Conservation (phyloP, 75 land plant species). For the Larix kaempferi region DNA sequence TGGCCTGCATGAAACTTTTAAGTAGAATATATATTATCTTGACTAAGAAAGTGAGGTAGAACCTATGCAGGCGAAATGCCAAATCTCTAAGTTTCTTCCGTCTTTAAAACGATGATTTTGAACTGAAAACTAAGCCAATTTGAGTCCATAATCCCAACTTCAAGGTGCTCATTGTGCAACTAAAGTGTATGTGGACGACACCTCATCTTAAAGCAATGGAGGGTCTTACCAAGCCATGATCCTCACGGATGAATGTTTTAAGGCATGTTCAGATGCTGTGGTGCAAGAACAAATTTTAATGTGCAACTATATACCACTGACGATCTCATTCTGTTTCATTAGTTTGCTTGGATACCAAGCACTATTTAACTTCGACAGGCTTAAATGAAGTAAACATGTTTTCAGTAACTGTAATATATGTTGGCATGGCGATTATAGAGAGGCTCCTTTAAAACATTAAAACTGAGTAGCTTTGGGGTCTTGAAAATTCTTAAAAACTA, state of each 20-base stretch:
- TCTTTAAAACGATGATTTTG: not conserved
- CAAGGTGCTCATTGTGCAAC: not conserved
- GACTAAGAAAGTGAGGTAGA: not conserved
- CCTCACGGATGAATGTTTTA: not conserved
- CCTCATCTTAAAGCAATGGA: not conserved
- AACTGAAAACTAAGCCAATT: not conserved
- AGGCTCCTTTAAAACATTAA: not conserved
- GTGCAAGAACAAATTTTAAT: not conserved
- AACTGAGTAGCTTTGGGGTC: no score
- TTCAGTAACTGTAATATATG: not conserved
- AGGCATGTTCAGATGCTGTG: not conserved
- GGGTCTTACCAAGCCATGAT: not conserved
- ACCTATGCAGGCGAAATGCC: not conserved
- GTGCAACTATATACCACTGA: not conserved
- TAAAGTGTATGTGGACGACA: not conserved
- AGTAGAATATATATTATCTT: not conserved
- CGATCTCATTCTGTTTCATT: constrained; percentile 1
- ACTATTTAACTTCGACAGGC: not conserved
- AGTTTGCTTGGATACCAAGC: not conserved
- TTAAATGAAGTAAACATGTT: not conserved
- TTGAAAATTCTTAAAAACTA: no score
- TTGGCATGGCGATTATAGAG: not conserved
- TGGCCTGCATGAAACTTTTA: not conserved
- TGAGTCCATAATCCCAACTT: not conserved
- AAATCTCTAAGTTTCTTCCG: not conserved